Conservation (phyloP, 2,329 filamentous ascomycete genomes). For the Penicillium sp. region DNA sequence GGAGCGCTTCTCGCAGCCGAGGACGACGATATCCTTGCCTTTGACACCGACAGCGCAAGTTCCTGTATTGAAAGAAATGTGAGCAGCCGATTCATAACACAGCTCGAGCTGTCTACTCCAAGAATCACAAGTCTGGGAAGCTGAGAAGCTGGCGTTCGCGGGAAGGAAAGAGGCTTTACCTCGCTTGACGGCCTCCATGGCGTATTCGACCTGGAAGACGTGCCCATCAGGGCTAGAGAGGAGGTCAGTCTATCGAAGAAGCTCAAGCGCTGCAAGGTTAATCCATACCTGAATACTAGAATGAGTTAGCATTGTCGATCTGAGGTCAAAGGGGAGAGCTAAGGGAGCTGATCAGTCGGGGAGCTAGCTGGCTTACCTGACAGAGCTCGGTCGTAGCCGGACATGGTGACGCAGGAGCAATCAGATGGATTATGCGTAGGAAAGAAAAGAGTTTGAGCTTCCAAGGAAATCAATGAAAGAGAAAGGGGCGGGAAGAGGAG, state of each 20-base stretch:
- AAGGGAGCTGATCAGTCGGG: conserved; percentile 29
- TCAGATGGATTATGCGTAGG: conserved; percentile 3
- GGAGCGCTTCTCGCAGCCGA: conserved; percentile 97
- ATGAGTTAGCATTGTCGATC: conserved; percentile 45
- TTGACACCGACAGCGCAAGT: conserved; percentile 98
- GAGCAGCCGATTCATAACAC: conserved; percentile 12
- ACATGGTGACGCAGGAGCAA: conserved; percentile 56
- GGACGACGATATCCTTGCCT: conserved; percentile 88
- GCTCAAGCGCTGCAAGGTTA: conserved; percentile 18
- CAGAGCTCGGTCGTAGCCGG: conserved; percentile 97
- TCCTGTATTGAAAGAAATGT: conserved; percentile 55
- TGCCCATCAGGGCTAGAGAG: conserved; percentile 89
- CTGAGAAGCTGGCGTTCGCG: conserved; percentile 15
- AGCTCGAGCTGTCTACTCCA: conserved; percentile 9
- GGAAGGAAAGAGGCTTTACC: conserved; percentile 57
- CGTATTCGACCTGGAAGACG: conserved; percentile 99
- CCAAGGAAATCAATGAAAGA: conserved; percentile 9
- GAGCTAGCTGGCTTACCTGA: conserved; percentile 71
- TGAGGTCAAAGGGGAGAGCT: conserved; percentile 35
- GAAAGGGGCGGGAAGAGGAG: conserved; percentile 14
- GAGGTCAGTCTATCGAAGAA: conserved; percentile 49
- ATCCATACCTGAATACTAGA: conserved; percentile 77
- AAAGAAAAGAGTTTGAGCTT: background rate
- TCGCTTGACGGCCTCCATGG: conserved; percentile 97
- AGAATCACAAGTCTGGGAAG: conserved; percentile 21